Conservation (phyloP, 2,329 filamentous ascomycete species). For the Hysterium pulicare region DNA sequence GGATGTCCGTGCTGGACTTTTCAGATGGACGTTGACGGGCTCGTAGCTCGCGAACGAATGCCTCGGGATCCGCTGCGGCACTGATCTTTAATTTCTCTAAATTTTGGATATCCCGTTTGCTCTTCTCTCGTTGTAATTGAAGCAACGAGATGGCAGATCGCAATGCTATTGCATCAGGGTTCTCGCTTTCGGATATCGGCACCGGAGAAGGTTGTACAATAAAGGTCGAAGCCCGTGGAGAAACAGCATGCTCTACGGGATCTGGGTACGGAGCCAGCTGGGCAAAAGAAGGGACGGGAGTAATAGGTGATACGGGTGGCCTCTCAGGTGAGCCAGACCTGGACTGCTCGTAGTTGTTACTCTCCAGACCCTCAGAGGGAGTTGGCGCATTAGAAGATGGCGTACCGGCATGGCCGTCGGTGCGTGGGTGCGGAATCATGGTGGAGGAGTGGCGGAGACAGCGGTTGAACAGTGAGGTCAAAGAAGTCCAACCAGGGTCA, state of each 20-base stretch:
- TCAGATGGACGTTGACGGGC: conserved; percentile 51
- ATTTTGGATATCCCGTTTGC: conserved; percentile 68
- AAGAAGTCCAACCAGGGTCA: background rate
- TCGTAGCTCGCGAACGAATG: conserved; percentile 66
- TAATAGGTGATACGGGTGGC: conserved; percentile 40
- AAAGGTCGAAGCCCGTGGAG: conserved; percentile 31
- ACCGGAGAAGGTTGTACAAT: conserved; percentile 42
- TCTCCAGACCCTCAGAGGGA: background rate
- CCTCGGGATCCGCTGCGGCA: conserved; percentile 67
- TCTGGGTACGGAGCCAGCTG: conserved; percentile 31
- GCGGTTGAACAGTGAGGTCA: background rate
- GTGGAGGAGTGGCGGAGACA: conserved; percentile 9
- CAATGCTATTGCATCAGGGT: conserved; percentile 84
- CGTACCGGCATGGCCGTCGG: conserved; percentile 18
- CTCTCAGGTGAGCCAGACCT: conserved; percentile 31
- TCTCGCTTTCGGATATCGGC: conserved; percentile 52
- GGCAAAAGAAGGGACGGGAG: conserved; percentile 33
- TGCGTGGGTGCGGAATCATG: conserved; percentile 29
- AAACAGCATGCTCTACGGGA: conserved; percentile 21
- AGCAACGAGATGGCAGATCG: conserved; percentile 81
- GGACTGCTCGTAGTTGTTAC: conserved; percentile 9
- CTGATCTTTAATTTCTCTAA: conserved; percentile 67
- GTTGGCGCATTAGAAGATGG: background rate
- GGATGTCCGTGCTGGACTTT: conserved; percentile 27
- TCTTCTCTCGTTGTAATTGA: conserved; percentile 79